These are phyloP conservation scores for Pythium plurisporium DNA, from an alignment of 352 stramenopile genomes.

Conservation along the genomic window DNA sequence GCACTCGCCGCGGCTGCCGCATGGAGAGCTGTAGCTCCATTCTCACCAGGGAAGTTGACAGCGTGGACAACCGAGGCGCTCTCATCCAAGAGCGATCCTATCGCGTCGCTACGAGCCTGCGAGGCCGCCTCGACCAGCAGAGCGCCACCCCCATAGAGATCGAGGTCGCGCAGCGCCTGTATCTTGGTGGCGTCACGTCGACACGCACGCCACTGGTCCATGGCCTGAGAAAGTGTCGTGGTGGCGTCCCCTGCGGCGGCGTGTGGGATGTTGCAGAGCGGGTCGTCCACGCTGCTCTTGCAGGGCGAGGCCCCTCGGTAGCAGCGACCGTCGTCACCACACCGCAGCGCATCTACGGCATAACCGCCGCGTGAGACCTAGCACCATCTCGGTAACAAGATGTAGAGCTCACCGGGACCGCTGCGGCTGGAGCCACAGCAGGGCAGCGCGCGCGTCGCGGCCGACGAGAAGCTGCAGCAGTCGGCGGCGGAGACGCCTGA, in stretches of 20 bases:
- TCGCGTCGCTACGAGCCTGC: constrained; percentile 8
- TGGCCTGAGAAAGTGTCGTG: not conserved
- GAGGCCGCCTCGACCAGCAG: constrained; percentile 19
- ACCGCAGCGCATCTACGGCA: constrained; percentile 25
- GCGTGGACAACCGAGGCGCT: not conserved
- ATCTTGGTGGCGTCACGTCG: constrained; percentile 24
- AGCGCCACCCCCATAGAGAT: constrained; percentile 22
- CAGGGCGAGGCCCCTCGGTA: constrained; percentile 20
- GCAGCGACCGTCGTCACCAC: constrained; percentile 23
- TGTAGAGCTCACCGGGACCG: constrained; percentile 15
- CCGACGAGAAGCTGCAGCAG: constrained; percentile 31
- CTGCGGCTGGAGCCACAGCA: constrained; percentile 25
- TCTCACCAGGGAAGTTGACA: constrained; percentile 12
- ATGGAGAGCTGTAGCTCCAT: constrained; percentile 24
- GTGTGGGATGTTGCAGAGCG: constrained; percentile 31
- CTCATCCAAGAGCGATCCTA: constrained; percentile 25
- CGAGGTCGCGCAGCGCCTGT: constrained; percentile 12
- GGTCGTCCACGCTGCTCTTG: constrained; percentile 32
- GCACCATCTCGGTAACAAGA: not conserved
- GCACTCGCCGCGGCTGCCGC: constrained; percentile 8
- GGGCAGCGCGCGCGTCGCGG: constrained; percentile 5
- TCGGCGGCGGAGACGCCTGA: constrained; percentile 27
- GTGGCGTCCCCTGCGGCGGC: constrained; percentile 6
- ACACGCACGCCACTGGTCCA: constrained; percentile 23
- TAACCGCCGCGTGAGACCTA: not conserved